Base-by-base conservation (phyloP, 768 basidiomycete species). In the Trametes cinnabarina region DNA sequence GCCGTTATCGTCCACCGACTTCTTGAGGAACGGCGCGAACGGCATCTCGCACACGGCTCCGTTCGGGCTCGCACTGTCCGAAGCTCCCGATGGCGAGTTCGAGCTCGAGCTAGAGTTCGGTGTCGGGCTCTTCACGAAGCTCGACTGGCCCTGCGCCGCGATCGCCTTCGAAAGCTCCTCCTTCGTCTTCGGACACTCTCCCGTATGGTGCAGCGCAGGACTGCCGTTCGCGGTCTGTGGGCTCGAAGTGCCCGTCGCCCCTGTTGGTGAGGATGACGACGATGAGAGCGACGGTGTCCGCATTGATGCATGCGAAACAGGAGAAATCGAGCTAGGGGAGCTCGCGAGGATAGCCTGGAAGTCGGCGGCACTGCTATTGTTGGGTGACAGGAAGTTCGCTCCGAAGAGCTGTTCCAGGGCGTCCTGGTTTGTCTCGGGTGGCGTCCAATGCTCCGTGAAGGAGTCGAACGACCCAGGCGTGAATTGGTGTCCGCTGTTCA, bases 111-210 rank as follows among this genome's bases (percentile, higher is more conserved):
- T 61, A 1, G 66, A n/a, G n/a, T 41, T 61, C 1, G 62, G 30
- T 10, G 65, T 59, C 1, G 74, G 70, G 17, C 66, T 60, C 42
- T 59, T 58, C 22, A 69, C 72, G 63, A 90, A 90, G 8, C 83
- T 77, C 43, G 87, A 90, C 34, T 75, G 69, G n/a, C 88, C 91
- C n/a, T 71, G 68, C 0, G 70, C 66, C 1, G 64, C 74, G 47
- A 93, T 86, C 47, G 68, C 71, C 59, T 81, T 72, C 40, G 73
- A 76, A 4, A 85, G 22, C 17, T 86, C 82, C 19, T 75, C 74
- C 61, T 78, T 85, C 35, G 79, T 85, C 68, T 78, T 84, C 3
- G 84, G 85, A 63, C 81, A 85, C 25, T 68, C 64, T 4, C 58
- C 62, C 28, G 19, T 57, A 19, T 39, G 30, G n/a, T 65, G 68